Conservation (phyloP, 495 filamentous ascomycete species). For the Hyaloscypha variabilis region DNA sequence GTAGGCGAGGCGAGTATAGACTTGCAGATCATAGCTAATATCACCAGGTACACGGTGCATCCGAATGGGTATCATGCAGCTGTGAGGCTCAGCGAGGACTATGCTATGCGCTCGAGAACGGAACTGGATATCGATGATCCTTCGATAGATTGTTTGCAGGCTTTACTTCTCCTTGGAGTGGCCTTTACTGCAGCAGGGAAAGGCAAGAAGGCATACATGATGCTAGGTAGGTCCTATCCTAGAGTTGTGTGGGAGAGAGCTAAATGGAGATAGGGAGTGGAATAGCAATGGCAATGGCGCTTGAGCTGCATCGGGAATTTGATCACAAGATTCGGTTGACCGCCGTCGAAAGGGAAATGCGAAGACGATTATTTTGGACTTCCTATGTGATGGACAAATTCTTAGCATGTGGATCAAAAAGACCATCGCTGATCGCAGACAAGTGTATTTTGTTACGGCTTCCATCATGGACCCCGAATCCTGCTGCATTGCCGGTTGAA, state of each 20-base stretch:
- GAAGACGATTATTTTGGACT: constrained; percentile 79
- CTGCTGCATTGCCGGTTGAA: constrained; percentile 44
- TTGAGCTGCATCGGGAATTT: constrained; percentile 74
- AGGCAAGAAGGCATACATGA: constrained; percentile 85
- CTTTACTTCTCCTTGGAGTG: constrained; percentile 73
- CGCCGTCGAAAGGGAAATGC: constrained; percentile 68
- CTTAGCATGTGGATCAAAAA: constrained; percentile 73
- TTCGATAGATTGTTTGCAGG: constrained; percentile 72
- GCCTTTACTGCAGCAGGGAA: constrained; percentile 76
- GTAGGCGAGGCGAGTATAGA: constrained; percentile 42
- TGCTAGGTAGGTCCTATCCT: constrained; percentile 59
- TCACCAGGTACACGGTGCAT: constrained; percentile 62
- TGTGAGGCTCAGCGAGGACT: constrained; percentile 61
- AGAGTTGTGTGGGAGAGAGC: constrained; percentile 2
- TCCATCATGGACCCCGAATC: constrained; percentile 49
- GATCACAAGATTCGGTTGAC: constrained; percentile 48
- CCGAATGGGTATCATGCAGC: constrained; percentile 62
- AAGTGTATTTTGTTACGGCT: constrained; percentile 72
- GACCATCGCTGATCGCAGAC: constrained; percentile 75
- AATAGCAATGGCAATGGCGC: constrained; percentile 77
- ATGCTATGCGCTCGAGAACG: constrained; percentile 63
- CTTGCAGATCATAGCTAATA: constrained; percentile 23
- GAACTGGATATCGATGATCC: constrained; percentile 80
- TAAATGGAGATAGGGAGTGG: constrained; percentile 61
- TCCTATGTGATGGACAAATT: constrained; percentile 85